Evolutionary conservation across 2,329 filamentous ascomycete species (phyloP), one percentile per base, ranked within the genome.

Genomic region (Trichoderma atroviride): DNA sequence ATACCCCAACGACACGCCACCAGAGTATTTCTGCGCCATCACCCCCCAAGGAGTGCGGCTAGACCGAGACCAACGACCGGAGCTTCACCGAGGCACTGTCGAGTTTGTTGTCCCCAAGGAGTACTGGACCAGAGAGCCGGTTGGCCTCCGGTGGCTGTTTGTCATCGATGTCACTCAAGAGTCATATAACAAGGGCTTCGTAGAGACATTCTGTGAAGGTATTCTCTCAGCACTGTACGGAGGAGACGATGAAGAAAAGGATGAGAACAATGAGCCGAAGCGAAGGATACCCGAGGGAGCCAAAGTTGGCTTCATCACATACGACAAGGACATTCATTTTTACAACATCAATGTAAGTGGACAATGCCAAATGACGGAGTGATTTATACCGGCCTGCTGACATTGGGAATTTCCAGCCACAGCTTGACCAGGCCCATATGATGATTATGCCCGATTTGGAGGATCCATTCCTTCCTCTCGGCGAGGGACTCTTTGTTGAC

Each of bases 381-480:
- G 16, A 35, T 35, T 57, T 43, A 5, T 4, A 6, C 2, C 31
- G 5, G 16, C 37, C n/a, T 47, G 57, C 58, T 63, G 47, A 70
- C 22, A 14, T 29, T 53, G 33, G 37, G 19, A 40, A 52, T 7
- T 7, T 22, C 16, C 22, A 93, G 90, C 81, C 93, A 47, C 86
- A 86, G 52, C 84, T 97, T 53, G 91, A 96, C 68, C 90, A 94
- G 81, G 93, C 96, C 11, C 96, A 99, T 78, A 97, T 99, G 93
- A 89, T 99, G 84, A 94, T 99, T 62, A 97, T 99, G 93, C 92
- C 96, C 4, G 96, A 99, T 77, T 87, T 99, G 60, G 94, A 98
- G 75, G 96, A 99, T 74, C 96, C 96, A 0, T 99, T 99, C 78
- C 89, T 98, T 19, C 94, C 96, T 3, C 84, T 99, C 22, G 93